These are phyloP conservation scores for Puccinia novopanici DNA, from an alignment of 1,284 basidiomycete species.

Conservation along the genomic window DNA sequence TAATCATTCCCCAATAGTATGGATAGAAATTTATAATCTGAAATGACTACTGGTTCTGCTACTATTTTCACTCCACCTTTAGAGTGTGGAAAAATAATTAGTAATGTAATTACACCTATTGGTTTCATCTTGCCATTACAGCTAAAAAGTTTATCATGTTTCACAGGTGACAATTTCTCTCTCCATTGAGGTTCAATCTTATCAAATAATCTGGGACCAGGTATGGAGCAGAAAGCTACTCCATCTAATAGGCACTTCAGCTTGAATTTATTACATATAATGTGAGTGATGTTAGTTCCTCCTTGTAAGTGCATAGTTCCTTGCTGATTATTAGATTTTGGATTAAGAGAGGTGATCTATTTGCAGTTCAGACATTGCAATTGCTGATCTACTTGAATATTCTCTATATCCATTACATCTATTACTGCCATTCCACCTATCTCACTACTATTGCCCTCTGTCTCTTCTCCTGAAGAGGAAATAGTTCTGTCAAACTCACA, in stretches of 20 bases:
- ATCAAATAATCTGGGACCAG: neutral
- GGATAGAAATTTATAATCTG: neutral
- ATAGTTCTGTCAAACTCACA: neutral
- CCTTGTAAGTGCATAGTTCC: neutral
- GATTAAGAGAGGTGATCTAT: neutral
- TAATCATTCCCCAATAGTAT: neutral
- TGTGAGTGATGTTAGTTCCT: neutral
- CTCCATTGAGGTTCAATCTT: neutral
- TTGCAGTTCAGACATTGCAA: neutral
- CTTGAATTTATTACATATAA: conserved; percentile 7
- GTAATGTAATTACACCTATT: neutral
- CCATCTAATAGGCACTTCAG: conserved; percentile 14
- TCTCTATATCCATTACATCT: neutral
- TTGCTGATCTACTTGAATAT: neutral
- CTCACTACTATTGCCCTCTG: neutral
- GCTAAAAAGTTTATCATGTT: neutral
- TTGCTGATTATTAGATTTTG: neutral
- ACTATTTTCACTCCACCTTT: neutral
- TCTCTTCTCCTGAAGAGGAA: neutral
- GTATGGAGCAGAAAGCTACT: conserved; percentile 4
- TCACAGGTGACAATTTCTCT: neutral
- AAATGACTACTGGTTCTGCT: conserved; percentile 4
- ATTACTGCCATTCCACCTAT: neutral
- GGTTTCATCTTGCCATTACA: neutral
- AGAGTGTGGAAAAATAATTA: neutral